phyloP scores from a whole-genome alignment of 2,329 filamentous ascomycete genomes.

The Fusarium sublunatum region DNA sequence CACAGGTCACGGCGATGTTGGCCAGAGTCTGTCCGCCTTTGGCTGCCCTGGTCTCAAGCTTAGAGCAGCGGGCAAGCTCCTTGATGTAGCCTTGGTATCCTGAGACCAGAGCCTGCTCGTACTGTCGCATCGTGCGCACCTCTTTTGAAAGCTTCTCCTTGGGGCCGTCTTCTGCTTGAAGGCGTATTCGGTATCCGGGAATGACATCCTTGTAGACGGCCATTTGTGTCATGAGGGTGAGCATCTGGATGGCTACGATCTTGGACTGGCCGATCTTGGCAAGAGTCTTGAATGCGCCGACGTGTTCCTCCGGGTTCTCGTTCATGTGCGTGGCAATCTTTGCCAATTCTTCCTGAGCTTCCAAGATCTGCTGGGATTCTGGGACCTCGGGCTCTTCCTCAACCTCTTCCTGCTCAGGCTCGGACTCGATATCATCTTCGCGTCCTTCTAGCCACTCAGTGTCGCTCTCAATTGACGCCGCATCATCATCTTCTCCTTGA shows the following conservation, averaged over 20 bases:
- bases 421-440: slow-evolving; percentile 63
- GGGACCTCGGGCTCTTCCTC: slow-evolving; percentile 73
- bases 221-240: slow-evolving; percentile 87
- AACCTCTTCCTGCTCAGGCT: slow-evolving; percentile 60
- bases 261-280: slow-evolving; percentile 77
- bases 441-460: slow-evolving; percentile 72
- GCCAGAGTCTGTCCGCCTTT: slow-evolving; percentile 65
- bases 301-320: slow-evolving; percentile 92
- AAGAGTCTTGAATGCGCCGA: slow-evolving; percentile 80
- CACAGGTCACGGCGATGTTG: slow-evolving; percentile 84
- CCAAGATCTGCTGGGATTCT: slow-evolving; percentile 80
- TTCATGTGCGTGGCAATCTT: slow-evolving; percentile 83
- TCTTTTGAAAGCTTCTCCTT: slow-evolving; percentile 91
- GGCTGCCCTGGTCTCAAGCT: slow-evolving; percentile 59
- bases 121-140: slow-evolving; percentile 81
- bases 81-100: slow-evolving; percentile 89
- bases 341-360: slow-evolving; percentile 93
- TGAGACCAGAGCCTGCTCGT: slow-evolving; percentile 86
- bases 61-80: slow-evolving; percentile 75
- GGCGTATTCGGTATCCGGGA: slow-evolving; percentile 93
- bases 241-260: slow-evolving; percentile 81
- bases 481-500: slow-evolving; percentile 66
- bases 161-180: slow-evolving; percentile 78
- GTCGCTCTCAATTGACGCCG: slow-evolving; percentile 69
- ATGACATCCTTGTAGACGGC: slow-evolving; percentile 96